Conservation (phyloP, 306 rosid genomes). For the Vicia sativa region DNA sequence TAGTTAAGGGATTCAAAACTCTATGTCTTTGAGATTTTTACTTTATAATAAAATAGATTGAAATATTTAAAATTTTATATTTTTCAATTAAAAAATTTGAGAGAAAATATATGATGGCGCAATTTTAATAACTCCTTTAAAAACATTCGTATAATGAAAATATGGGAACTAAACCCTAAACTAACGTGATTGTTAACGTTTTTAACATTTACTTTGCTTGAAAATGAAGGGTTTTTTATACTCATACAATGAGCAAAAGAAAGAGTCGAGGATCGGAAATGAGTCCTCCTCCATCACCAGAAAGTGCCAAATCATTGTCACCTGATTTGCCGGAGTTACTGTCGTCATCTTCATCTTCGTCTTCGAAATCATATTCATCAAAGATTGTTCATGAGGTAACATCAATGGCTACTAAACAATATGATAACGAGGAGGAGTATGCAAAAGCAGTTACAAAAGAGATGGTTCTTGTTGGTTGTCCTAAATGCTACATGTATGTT, state of each 20-base stretch:
- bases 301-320: background rate
- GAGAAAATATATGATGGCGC: too few species aligned
- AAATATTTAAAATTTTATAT: too few species aligned
- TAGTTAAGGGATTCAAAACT: too few species aligned
- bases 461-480: conserved; percentile 61
- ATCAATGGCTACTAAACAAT: background rate
- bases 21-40: too few species aligned
- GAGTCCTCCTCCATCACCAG: background rate
- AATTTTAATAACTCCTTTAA: too few species aligned
- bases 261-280: background rate
- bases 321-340: background rate
- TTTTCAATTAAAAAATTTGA: too few species aligned
- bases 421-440: background rate
- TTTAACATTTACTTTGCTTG: background rate
- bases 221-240: background rate
- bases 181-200: too few species aligned
- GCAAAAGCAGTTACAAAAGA: conserved; percentile 26
- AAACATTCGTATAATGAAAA: too few species aligned
- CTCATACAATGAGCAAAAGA: conserved; percentile 21
- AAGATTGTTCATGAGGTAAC: background rate
- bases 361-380: conserved; percentile 22
- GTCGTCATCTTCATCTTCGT: background rate
- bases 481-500: conserved; percentile 41
- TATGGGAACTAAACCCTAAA: too few species aligned
- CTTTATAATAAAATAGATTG: too few species aligned